Base-by-base conservation (phyloP, 78 protist species). In the Pelomyxa schiedti region DNA sequence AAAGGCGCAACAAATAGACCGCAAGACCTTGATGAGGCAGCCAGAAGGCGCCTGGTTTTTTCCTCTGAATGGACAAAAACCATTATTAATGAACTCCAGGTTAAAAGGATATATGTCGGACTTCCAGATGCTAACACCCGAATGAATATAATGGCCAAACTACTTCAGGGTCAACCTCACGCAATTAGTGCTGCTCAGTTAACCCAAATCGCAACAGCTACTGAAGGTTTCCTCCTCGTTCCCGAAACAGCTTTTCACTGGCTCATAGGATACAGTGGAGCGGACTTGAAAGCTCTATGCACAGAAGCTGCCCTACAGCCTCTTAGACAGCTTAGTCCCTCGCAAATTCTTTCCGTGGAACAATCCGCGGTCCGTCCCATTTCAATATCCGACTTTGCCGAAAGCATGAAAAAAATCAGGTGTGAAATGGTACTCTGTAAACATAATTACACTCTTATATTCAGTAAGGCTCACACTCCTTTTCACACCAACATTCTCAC, bases 11-110 rank as follows among this genome's bases (percentile, higher is more conserved):
- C 97, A 0, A 94, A 94, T 41, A 28, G 96, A 66, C 97, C 97
- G 2, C 87, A 90, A 37, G 96, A 94, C 47, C 63, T 94, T 35
- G 97, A 94, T 66, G 97, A 94, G 66, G 97, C 97, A 0, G 98
- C 88, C 8, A 36, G 81, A 1, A 29, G 98, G 9, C 68, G 98
- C 6, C 28, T 94, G 4, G 58, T n/a, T n/a, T n/a, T n/a, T n/a
- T n/a, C n/a, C n/a, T n/a, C n/a, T n/a, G n/a, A n/a, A n/a, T n/a
- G n/a, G n/a, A n/a, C n/a, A n/a, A n/a, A n/a, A n/a, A n/a, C n/a
- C n/a, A n/a, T n/a, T n/a, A n/a, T n/a, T n/a, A n/a, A n/a, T n/a
- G n/a, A n/a, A n/a, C n/a, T n/a, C n/a, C n/a, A n/a, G n/a, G 78
- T 65, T 35, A 87, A 77, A 66, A 30, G 96, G 32, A 68, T 94